Evolutionary conservation across 805 yeast species (phyloP).

Genomic region (Wickerhamiella spandovensis): DNA sequence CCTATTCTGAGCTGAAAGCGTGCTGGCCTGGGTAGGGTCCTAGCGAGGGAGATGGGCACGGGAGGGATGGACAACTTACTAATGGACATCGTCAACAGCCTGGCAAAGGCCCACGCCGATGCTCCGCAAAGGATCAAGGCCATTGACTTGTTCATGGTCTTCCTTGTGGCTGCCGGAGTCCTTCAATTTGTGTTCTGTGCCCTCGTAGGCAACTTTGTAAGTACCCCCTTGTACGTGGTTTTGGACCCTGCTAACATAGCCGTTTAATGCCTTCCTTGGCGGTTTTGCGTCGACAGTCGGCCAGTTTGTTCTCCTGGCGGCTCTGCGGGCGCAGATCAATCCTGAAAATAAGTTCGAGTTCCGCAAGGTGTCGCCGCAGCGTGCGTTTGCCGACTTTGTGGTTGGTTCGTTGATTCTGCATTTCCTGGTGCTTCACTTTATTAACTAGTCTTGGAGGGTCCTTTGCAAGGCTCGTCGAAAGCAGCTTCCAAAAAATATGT

Average conservation of each 20-base stretch:
- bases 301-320: conserved; percentile 75
- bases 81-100: conserved; percentile 14
- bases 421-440: conserved; percentile 80
- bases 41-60: neutral
- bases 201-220: conserved; percentile 58
- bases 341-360: conserved; percentile 29
- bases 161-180: conserved; percentile 59
- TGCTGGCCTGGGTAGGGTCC: too few species aligned
- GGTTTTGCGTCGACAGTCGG: conserved; percentile 90
- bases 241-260: conserved; percentile 28
- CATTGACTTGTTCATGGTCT: conserved; percentile 65
- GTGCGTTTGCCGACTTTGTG: conserved; percentile 78
- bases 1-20: too few species aligned
- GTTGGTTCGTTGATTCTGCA: conserved; percentile 81
- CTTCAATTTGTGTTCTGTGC: conserved; percentile 69
- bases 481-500: neutral
- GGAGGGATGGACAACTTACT: neutral
- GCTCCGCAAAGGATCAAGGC: conserved; percentile 32
- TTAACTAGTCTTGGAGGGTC: conserved; percentile 37
- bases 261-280: conserved; percentile 92
- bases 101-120: conserved; percentile 17
- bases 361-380: conserved; percentile 34
- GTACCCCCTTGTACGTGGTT: conserved; percentile 9
- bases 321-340: conserved; percentile 56
- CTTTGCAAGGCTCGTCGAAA: too few species aligned